Conservation (phyloP, 1,284 basidiomycete species). For the Melampsora larici-populina region DNA sequence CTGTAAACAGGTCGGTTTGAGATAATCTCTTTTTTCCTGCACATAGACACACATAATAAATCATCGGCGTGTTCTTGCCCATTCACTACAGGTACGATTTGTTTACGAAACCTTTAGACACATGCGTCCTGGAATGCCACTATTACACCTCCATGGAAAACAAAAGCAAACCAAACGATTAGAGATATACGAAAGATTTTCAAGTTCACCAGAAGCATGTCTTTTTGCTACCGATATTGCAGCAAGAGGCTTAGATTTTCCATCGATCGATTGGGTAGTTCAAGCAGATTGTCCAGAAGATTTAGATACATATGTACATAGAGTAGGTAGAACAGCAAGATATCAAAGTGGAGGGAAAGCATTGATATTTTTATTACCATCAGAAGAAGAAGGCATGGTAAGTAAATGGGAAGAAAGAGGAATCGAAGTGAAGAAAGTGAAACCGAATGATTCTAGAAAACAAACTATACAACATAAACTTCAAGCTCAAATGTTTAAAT, state of each 20-base stretch:
- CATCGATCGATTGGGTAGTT: conserved; percentile 93
- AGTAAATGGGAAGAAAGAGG: conserved; percentile 69
- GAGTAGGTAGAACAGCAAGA: conserved; percentile 90
- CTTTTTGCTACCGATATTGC: conserved; percentile 97
- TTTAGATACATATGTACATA: conserved; percentile 96
- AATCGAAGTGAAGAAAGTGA: conserved; percentile 76
- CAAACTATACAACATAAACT: conserved; percentile 81
- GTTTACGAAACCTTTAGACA: conserved; percentile 94
- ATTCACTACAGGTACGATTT: conserved; percentile 67
- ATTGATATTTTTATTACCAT: conserved; percentile 77
- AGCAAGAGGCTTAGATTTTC: conserved; percentile 93
- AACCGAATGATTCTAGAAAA: conserved; percentile 83
- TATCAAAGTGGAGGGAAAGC: conserved; percentile 88
- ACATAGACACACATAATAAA: background rate
- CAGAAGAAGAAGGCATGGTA: conserved; percentile 86
- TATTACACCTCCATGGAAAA: conserved; percentile 92
- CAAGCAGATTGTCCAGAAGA: conserved; percentile 98
- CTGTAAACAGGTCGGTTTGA: conserved; percentile 70
- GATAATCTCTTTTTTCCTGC: background rate
- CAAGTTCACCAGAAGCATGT: conserved; percentile 71
- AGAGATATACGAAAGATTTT: conserved; percentile 76
- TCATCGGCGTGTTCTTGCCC: no score
- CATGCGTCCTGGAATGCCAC: conserved; percentile 85
- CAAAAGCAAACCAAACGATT: conserved; percentile 90
- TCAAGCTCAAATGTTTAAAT: conserved; percentile 89